Evolutionary conservation across 2,329 filamentous ascomycete genomes (phyloP).

Genomic region (Fusarium sororula): DNA sequence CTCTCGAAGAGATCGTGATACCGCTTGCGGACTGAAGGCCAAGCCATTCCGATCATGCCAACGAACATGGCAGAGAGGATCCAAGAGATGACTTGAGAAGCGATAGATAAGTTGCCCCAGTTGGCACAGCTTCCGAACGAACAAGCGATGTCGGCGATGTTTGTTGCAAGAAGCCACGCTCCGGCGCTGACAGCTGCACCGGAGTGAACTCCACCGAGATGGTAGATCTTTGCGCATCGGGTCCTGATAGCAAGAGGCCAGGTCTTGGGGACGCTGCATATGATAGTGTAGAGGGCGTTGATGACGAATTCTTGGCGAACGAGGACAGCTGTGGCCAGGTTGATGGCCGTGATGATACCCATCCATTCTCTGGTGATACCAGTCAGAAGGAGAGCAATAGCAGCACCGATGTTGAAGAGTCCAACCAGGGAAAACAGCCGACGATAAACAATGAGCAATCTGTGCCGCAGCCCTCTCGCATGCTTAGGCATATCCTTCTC

Average conservation of each 20-base stretch:
- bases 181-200: constrained; percentile 59
- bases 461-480: constrained; percentile 52
- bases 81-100: constrained; percentile 60
- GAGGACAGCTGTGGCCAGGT: constrained; percentile 58
- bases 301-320: constrained; percentile 64
- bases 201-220: constrained; percentile 61
- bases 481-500: constrained; percentile 53
- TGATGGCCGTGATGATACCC: constrained; percentile 55
- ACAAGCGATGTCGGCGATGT: constrained; percentile 41
- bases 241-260: constrained; percentile 59
- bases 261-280: constrained; percentile 55
- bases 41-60: constrained; percentile 68
- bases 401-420: constrained; percentile 60
- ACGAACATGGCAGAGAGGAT: constrained; percentile 68
- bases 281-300: constrained; percentile 59
- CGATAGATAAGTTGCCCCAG: constrained; percentile 48
- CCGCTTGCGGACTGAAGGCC: constrained; percentile 68
- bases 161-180: constrained; percentile 57
- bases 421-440: constrained; percentile 64
- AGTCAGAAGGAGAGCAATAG: constrained; percentile 53
- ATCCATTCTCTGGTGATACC: constrained; percentile 50
- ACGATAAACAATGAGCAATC: constrained; percentile 63
- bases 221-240: constrained; percentile 59
- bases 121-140: constrained; percentile 24
- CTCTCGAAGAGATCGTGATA: constrained; percentile 76